Percentiles rank a stretch among this genome's conserved stretches.
phyloP scores from a whole-genome alignment of 345 rosid genomes.

The Bruguiera sexangula region DNA sequence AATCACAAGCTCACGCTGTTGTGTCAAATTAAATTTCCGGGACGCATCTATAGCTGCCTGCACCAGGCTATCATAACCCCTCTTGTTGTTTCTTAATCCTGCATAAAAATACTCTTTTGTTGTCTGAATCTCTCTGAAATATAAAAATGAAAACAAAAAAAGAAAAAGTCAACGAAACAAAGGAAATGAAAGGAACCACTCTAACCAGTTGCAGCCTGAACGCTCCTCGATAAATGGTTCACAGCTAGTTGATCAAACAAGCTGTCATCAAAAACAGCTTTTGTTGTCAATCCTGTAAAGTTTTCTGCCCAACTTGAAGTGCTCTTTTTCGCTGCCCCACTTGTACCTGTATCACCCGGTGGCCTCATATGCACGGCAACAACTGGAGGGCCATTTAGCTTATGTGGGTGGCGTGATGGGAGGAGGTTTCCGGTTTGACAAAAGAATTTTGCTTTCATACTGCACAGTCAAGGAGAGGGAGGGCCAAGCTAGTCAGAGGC shows the following conservation, averaged over 20 bases:
- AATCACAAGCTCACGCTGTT: conserved; percentile 61
- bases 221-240: conserved; percentile 47
- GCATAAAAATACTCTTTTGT: not conserved
- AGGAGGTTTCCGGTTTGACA: conserved; percentile 8
- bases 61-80: conserved; percentile 62
- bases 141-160: not conserved
- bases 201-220: conserved; percentile 59
- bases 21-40: conserved; percentile 34
- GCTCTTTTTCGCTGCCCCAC: conserved; percentile 10
- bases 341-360: conserved; percentile 3
- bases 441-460: conserved; percentile 34
- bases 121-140: not conserved
- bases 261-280: conserved; percentile 41
- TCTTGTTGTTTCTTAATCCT: conserved; percentile 43
- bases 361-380: conserved; percentile 38
- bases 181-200: not conserved
- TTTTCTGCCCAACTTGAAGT: conserved; percentile 11
- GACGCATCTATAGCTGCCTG: conserved; percentile 55
- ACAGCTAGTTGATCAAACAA: conserved; percentile 56
- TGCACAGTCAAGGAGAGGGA: not conserved
- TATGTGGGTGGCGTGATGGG: not conserved
- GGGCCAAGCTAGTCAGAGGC: no score
- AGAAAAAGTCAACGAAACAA: not conserved
- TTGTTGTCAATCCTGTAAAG: conserved; percentile 8
- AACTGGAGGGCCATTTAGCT: conserved; percentile 14